Percentiles rank a stretch among this genome's conserved stretches.
Conservation (phyloP, 2,329 filamentous ascomycete genomes). For the Ophiostoma fasciatum region DNA sequence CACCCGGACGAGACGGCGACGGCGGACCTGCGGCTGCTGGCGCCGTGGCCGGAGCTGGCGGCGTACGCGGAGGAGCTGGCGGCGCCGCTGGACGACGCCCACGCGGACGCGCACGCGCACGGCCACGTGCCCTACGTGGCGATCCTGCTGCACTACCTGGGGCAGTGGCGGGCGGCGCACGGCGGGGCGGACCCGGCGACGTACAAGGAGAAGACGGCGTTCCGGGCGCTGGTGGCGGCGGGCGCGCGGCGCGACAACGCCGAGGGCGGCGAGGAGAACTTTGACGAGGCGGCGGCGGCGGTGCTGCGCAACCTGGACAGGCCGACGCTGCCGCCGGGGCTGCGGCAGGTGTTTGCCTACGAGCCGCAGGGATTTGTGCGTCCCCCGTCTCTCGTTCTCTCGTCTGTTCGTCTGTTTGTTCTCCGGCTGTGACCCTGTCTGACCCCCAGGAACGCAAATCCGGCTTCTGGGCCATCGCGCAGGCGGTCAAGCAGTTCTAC, state of each 20-base stretch:
- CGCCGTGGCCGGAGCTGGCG: constrained; percentile 71
- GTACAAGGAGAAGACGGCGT: constrained; percentile 77
- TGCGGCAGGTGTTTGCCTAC: constrained; percentile 68
- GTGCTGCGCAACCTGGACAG: constrained; percentile 74
- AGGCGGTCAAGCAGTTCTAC: constrained; percentile 67
- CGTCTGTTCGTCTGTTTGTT: too few species aligned
- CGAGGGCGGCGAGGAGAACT: constrained; percentile 92
- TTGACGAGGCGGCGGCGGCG: constrained; percentile 76
- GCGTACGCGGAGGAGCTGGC: constrained; percentile 55
- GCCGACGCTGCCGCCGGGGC: constrained; percentile 50
- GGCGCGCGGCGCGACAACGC: constrained; percentile 56
- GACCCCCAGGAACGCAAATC: constrained; percentile 17
- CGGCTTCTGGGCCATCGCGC: constrained; percentile 79
- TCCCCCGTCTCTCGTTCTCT: too few species aligned
- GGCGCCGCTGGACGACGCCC: constrained; percentile 49
- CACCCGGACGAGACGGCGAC: constrained; percentile 80
- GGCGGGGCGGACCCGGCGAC: constrained; percentile 51
- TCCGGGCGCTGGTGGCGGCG: constrained; percentile 54
- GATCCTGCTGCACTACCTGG: constrained; percentile 68
- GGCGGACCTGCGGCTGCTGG: constrained; percentile 69
- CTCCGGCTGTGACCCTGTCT: too few species aligned
- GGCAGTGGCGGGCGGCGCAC: constrained; percentile 62
- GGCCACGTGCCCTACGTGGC: constrained; percentile 83
- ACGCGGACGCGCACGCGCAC: constrained; percentile 63
- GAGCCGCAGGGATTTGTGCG: constrained; percentile 8